A percentile compares a stretch with the other conserved stretches of the same genome.
These are phyloP conservation scores for Rutstroemia sp. DNA, from an alignment of 2,329 filamentous ascomycete species.

Conservation along the genomic window DNA sequence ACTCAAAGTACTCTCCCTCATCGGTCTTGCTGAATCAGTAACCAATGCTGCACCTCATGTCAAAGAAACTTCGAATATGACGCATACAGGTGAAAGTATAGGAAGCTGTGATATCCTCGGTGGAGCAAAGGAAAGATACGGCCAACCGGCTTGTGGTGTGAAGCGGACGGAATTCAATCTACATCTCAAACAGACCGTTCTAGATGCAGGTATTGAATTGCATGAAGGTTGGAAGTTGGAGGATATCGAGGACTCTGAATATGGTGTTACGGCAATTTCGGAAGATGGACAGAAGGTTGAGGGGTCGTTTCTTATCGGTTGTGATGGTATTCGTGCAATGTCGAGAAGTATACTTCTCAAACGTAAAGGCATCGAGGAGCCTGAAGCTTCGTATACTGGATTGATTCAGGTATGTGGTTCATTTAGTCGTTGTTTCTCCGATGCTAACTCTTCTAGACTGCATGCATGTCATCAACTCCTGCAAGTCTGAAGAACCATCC, in stretches of 20 bases:
- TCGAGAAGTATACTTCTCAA: conserved; percentile 6
- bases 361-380: background rate
- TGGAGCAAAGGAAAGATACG: conserved; percentile 5
- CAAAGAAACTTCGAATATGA: background rate
- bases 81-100: background rate
- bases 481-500: background rate
- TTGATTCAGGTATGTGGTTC: background rate
- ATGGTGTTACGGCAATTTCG: conserved; percentile 1
- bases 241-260: conserved; percentile 2
- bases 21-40: background rate
- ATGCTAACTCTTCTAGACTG: background rate
- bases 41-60: background rate
- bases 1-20: conserved; percentile 3
- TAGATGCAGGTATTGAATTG: conserved; percentile 3
- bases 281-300: conserved; percentile 3
- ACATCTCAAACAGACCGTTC: background rate
- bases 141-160: conserved; percentile 8
- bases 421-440: too few species aligned
- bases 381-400: conserved; percentile 7
- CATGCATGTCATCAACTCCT: background rate
- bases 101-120: background rate
- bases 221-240: conserved; percentile 7
- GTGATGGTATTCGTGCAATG: conserved; percentile 11
- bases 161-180: conserved; percentile 6
- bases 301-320: conserved; percentile 12